Base-by-base conservation (phyloP, 768 basidiomycete species). In the Kwoniella heveanensis region DNA sequence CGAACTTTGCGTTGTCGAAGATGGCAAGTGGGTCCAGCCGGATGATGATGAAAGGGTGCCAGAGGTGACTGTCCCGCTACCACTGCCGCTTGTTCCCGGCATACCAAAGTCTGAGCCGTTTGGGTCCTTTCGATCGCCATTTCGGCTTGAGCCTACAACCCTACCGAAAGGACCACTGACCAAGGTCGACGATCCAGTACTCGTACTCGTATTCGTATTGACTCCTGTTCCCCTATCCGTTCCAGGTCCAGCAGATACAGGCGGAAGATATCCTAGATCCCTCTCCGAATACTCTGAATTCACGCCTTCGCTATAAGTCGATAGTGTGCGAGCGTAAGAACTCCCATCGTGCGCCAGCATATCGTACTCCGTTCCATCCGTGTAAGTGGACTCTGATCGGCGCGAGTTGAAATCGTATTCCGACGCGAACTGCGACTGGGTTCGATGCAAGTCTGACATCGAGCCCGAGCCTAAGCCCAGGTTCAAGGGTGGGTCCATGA, bases 321-420 rank as follows among this genome's bases (percentile, higher is more conserved):
- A 66, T 37, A 66, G 37, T 2, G 65, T 66, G 10, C 65, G 19
- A 15, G 65, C 60, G 26, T 61, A 56, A 2, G 54, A 57, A 2
- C 52, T 55, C 25, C 65, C 65, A 39, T 66, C 65, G 21, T 60
- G 52, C 3, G 65, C 65, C 2, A 66, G 30, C 65, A 66, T 66
- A 49, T 66, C 65, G 25, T 60, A 66, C 39, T 66, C 65, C 26
- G 65, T 56, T n/a, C 61, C 54, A 52, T 66, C 65, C 29, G 65
- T 66, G 27, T 59, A 66, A 6, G 54, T 48, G 26, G 65, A 66
- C 22, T 66, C 54, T 4, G 54, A 46, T 29, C 30, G 10, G 39
- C 39, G 39, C 39, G 39, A 44, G 39, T 44, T 44, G 39, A 44
- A 44, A 17, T 44, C 39, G 39, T 44, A 44, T 19, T 44, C 39